Base-by-base conservation (phyloP, 495 filamentous ascomycete genomes). In the Terfezia claveryi region DNA sequence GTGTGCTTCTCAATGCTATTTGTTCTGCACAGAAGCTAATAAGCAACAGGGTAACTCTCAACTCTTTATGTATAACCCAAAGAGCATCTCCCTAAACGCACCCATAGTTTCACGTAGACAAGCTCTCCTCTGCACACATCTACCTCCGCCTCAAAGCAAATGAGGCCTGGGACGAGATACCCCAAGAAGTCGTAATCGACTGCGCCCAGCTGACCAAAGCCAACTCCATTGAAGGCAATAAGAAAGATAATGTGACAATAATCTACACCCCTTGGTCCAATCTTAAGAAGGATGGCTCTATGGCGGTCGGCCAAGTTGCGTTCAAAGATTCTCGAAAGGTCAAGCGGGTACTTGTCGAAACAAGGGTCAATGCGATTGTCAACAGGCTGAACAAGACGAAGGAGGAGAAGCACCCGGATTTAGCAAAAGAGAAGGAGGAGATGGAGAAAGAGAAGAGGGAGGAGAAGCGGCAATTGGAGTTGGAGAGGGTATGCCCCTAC, bases 261-360 rank as follows among this genome's bases (percentile, higher is more conserved):
- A 88, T 98, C 61, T 98, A 96, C 69, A 98, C 91, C 3, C 92
- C 91, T 17, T 96, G 92, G 92, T 83, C 85, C 44, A 98, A 98
- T 64, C 80, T 98, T 7, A 80, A 83, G 67, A 98, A 96, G 66
- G 85, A 91, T 61, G 88, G 87, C n/a, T 82, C 78, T 62, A 98
- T 98, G 91, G 87, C 86, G 4, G 80, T 79, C 4, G 91, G 91
- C 23, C 91, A 98, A 67, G 91, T 98, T 52, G 80, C 84, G 46
- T 98, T 95, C 71, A 86, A 93, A 62, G 88, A 95, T 68, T 76
- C 72, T n/a, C 81, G 81, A 63, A 82, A 74, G 63, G 88, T 94
- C 61, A 87, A 82, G 67, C 80, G 79, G 56, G 70, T 91, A 55
- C 77, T 91, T 36, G 78, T 95, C 10, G 62, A 76, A 17, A 72